Base-by-base conservation (phyloP, 2,329 filamentous ascomycete genomes). In the Byssochlamys sp. region DNA sequence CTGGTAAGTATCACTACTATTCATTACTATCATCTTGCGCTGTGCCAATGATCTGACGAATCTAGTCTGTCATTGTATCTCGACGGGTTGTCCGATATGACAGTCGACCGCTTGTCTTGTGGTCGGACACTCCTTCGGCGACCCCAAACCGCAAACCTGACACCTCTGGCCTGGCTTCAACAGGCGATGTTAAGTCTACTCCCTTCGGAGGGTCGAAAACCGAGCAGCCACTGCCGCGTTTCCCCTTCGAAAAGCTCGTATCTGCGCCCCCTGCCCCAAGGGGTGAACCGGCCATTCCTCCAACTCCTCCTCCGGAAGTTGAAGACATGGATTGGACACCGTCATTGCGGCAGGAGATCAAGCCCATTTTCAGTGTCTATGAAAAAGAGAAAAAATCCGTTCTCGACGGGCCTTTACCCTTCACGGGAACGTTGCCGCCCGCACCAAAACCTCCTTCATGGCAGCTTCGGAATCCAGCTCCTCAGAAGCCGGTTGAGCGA, bases 321-420 rank as follows among this genome's bases (percentile, higher is more conserved):
- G 76, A 78, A 59, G 70, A 70, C 49, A 80, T 80, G 78, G 78
- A 80, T 59, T 80, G 78, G 78, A 76, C 75, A 33, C 78, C 78
- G n/a, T 75, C 76, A 35, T 60, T 66, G 48, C 70, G 74, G 48
- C 67, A 72, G 55, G 60, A 70, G 24, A 65, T 75, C 24, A 67
- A 66, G 51, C 70, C 70, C 31, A 71, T 54, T 5, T 60, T 69
- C 12, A 69, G 68, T 54, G 60, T 69, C n/a, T 60, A 65, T 29
- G 65, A 66, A 39, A 67, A 69, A 50, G 65, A 70, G 49, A 64
- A 65, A 52, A 66, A 61, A 26, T 66, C 66, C 51, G 61, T 70
- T 29, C 62, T 69, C 12, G 63, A 69, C 52, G 68, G 66, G 4
- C 71, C 73, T 11, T 69, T 68, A 49, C 75, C 76, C n/a, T 79